Percentiles rank a stretch among this genome's conserved stretches.
Conservation (phyloP, 2,329 filamentous ascomycete genomes). For the Plectosphaerella cucumerina region DNA sequence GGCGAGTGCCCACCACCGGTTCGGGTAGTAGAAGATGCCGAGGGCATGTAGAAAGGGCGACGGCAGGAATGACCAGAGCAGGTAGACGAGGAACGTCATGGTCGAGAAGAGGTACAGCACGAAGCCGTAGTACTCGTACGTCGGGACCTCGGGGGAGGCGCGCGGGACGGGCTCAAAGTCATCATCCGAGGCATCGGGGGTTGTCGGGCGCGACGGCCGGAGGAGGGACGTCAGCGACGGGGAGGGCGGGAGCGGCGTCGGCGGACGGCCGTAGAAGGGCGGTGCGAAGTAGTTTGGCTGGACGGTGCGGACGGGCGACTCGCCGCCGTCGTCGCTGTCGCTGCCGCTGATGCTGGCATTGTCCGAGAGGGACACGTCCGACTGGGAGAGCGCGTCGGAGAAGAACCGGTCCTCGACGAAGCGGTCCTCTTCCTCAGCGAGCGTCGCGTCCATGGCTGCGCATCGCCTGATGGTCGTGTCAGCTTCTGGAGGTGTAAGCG, state of each 20-base stretch:
- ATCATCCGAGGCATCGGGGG: conserved; percentile 85
- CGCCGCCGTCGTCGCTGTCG: conserved; percentile 14
- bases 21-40: conserved; percentile 94
- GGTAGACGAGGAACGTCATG: conserved; percentile 69
- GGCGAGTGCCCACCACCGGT: conserved; percentile 95
- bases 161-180: conserved; percentile 77
- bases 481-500: not conserved
- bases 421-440: not conserved
- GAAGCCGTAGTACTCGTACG: conserved; percentile 99
- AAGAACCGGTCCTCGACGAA: not conserved
- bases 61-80: conserved; percentile 85
- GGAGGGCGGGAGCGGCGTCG: conserved; percentile 87
- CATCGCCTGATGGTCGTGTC: too few species aligned
- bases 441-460: conserved; percentile 3
- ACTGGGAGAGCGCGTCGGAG: not conserved
- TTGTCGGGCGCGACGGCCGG: conserved; percentile 85
- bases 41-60: conserved; percentile 88
- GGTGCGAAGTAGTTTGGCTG: conserved; percentile 62
- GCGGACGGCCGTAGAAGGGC: conserved; percentile 96
- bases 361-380: not conserved
- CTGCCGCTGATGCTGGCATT: conserved; percentile 1
- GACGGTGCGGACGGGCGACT: conserved; percentile 37
- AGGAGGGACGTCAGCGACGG: conserved; percentile 90
- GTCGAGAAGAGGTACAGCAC: conserved; percentile 90
- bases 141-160: conserved; percentile 90